Base-by-base conservation (phyloP, 768 basidiomycete species). In the Suillus tomentosus region DNA sequence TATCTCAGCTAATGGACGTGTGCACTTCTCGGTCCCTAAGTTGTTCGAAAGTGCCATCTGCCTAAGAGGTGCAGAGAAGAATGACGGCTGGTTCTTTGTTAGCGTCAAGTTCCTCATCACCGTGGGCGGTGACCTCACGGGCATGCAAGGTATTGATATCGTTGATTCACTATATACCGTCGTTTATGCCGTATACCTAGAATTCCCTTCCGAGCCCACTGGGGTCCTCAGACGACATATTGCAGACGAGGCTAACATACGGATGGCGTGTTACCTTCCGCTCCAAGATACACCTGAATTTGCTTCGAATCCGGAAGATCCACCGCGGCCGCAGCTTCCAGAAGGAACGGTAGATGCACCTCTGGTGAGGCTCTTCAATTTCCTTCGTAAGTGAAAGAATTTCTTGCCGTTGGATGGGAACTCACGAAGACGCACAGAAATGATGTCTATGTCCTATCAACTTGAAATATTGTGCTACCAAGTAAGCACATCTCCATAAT, bases 401-500 rank as follows among this genome's bases (percentile, higher is more conserved):
- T 43, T 51, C 42, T 14, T 39, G 19, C 34, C 14, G 27, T 27
- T 24, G 15, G 8, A 15, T 57, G 6, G 6, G 17, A 39, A 31
- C 48, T 24, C 60, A 68, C 27, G 68, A 36, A 55, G 19, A 11
- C 59, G 9, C 5, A 9, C 66, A 96, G 94, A 95, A 73, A 90
- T 93, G 81, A 92, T 95, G 86, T 92, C 94, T 1, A 76, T 97
- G 64, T 90, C 92, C 2, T 97, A 97, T 76, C 95, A 96, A 70
- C 82, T 98, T 17, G 96, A 95, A 75, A 91, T 95, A 66, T 75
- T 98, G 56, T 88, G 87, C 83, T 91, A 88, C 70, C 93, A 95
- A 73, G 84, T 81, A 60, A n/a, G 74, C 64, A 42, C 17, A 39
- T 48, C 24, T 43, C 19, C 9, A 19, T 53, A 13, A 48, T 45